These are phyloP conservation scores for Gloeostereum incarnatum DNA, from an alignment of 768 basidiomycete species.

Conservation along the genomic window DNA sequence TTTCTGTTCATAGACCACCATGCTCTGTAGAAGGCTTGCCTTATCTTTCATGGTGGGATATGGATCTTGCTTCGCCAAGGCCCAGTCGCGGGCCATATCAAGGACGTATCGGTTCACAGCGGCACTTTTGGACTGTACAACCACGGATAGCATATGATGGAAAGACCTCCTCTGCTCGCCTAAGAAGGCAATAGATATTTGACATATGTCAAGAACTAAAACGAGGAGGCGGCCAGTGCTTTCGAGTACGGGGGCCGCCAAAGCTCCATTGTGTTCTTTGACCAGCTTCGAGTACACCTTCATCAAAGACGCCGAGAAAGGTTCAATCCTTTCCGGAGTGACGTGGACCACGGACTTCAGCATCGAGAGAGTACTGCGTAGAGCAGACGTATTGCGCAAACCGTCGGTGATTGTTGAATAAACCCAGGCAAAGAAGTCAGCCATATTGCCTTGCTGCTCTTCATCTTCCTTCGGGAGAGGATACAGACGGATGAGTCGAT, in stretches of 20 bases:
- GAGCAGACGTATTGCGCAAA: constrained; percentile 57
- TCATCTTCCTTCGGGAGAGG: constrained; percentile 77
- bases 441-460: constrained; percentile 59
- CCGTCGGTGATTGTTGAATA: constrained; percentile 71
- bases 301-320: constrained; percentile 66
- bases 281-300: constrained; percentile 78
- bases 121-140: constrained; percentile 82
- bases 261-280: constrained; percentile 72
- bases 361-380: constrained; percentile 80
- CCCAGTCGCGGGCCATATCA: constrained; percentile 83
- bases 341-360: constrained; percentile 78
- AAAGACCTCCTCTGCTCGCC: constrained; percentile 79
- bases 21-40: constrained; percentile 78
- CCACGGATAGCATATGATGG: constrained; percentile 66
- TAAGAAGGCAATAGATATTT: constrained; percentile 68
- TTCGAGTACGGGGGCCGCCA: constrained; percentile 34
- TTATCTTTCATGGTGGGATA: constrained; percentile 96
- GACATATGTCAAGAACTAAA: constrained; percentile 82
- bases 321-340: constrained; percentile 76
- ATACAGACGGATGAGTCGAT: constrained; percentile 65
- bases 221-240: constrained; percentile 56
- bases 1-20: constrained; percentile 75
- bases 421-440: constrained; percentile 73
- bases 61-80: constrained; percentile 74
- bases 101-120: constrained; percentile 78